These are phyloP conservation scores for Holtermanniella nyarrowii DNA, from an alignment of 768 basidiomycete genomes.

Conservation along the genomic window DNA sequence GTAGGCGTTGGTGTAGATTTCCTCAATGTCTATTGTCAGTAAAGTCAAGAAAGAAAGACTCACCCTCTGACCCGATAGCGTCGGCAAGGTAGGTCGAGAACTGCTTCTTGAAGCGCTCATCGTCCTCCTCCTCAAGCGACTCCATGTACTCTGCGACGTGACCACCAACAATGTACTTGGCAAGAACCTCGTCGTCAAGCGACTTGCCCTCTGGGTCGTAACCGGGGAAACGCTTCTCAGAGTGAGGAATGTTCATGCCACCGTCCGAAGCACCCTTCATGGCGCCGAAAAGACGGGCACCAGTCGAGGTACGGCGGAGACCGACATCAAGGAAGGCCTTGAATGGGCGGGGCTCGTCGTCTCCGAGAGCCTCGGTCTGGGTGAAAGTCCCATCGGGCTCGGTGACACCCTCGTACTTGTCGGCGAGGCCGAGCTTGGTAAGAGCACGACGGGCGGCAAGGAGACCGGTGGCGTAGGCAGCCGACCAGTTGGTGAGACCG, in stretches of 20 bases:
- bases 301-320: constrained; percentile 93
- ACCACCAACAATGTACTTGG: constrained; percentile 95
- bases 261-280: constrained; percentile 98
- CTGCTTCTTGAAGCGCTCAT: constrained; percentile 97
- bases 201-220: constrained; percentile 87
- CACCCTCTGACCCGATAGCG: constrained; percentile 77
- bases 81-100: constrained; percentile 92
- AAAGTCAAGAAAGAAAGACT: neutral
- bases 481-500: constrained; percentile 97
- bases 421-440: constrained; percentile 87
- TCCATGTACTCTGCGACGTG: constrained; percentile 99
- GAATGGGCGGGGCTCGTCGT: constrained; percentile 96
- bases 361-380: constrained; percentile 76
- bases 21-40: neutral
- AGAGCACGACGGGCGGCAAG: constrained; percentile 89
- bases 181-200: constrained; percentile 84
- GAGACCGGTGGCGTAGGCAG: constrained; percentile 95
- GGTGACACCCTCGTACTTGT: constrained; percentile 90
- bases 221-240: constrained; percentile 95
- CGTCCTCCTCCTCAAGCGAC: constrained; percentile 97
- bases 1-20: constrained; percentile 85
- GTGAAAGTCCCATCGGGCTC: constrained; percentile 81
- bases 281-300: constrained; percentile 93
- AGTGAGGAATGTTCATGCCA: constrained; percentile 95
- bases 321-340: constrained; percentile 98